Percentiles rank a stretch among this genome's conserved stretches.
phyloP scores from a whole-genome alignment of 1,284 basidiomycete genomes.

The Macrocystidia cucumis region DNA sequence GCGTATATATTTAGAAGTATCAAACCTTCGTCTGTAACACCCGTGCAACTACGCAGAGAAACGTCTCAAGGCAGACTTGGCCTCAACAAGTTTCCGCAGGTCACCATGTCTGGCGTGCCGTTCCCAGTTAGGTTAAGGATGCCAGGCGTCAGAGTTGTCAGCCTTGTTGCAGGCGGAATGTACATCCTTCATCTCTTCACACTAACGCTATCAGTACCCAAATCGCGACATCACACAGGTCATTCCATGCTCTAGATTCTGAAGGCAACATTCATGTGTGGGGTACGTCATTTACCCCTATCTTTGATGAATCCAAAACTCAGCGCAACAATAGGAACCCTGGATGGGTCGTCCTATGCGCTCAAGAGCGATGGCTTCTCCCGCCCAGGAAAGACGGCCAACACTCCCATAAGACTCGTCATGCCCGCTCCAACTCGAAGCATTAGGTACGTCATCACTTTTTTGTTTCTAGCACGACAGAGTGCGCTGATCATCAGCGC shows the following conservation, averaged over 20 bases:
- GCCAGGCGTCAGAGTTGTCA: constrained; percentile 59
- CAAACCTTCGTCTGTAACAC: not conserved
- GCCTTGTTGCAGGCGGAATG: constrained; percentile 77
- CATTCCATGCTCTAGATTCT: constrained; percentile 74
- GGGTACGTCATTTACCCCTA: constrained; percentile 40
- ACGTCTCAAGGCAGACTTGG: constrained; percentile 56
- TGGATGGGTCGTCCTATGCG: constrained; percentile 42
- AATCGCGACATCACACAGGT: constrained; percentile 36
- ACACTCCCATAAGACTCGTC: constrained; percentile 44
- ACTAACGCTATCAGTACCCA: constrained; percentile 4
- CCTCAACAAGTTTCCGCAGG: constrained; percentile 26
- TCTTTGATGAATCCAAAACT: constrained; percentile 7
- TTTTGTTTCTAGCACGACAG: constrained; percentile 4
- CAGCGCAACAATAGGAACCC: constrained; percentile 36
- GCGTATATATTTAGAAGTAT: constrained; percentile 17
- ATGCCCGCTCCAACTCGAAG: constrained; percentile 50
- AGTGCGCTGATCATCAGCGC: constrained; percentile 10
- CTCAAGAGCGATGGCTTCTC: constrained; percentile 51
- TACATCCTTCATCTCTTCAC: constrained; percentile 26
- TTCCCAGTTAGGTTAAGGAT: constrained; percentile 56
- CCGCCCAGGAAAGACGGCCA: constrained; percentile 38
- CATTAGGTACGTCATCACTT: constrained; percentile 43
- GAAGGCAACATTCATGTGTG: constrained; percentile 73
- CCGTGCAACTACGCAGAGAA: constrained; percentile 39
- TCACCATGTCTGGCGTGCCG: constrained; percentile 36